Evolutionary conservation across 352 stramenopile genomes (phyloP).

Genomic region (Elongisporangium undulatum): DNA sequence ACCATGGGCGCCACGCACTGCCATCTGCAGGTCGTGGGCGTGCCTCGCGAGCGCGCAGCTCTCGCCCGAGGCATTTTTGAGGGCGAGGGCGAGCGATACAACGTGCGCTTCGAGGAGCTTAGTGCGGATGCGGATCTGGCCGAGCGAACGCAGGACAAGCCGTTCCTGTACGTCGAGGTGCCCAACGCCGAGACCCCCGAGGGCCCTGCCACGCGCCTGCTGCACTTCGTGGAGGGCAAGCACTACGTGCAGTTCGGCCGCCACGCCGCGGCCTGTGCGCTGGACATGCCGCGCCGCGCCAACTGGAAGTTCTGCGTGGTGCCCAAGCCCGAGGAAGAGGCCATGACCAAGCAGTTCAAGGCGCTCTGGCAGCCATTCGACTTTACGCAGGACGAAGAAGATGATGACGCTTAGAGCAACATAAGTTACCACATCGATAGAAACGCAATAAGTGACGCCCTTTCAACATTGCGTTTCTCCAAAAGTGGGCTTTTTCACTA

Average conservation of each 20-base stretch:
- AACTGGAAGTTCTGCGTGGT: slow-evolving; percentile 87
- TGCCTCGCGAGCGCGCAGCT: slow-evolving; percentile 41
- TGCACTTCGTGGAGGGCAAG: slow-evolving; percentile 67
- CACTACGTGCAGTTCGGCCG: slow-evolving; percentile 85
- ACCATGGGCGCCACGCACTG: slow-evolving; percentile 71
- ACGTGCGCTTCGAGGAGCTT: slow-evolving; percentile 61
- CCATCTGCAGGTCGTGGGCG: slow-evolving; percentile 67
- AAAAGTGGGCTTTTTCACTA: neutral
- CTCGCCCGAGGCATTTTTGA: slow-evolving; percentile 43
- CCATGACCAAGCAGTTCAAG: slow-evolving; percentile 64
- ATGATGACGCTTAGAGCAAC: slow-evolving; percentile 16
- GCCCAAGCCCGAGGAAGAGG: slow-evolving; percentile 62
- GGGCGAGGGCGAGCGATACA: slow-evolving; percentile 66
- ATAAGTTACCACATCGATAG: neutral
- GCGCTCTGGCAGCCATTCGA: slow-evolving; percentile 62
- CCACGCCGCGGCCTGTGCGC: slow-evolving; percentile 48
- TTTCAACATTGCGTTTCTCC: neutral
- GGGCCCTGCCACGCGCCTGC: slow-evolving; percentile 26
- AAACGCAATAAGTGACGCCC: neutral
- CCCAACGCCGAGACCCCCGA: slow-evolving; percentile 43
- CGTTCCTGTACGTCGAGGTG: slow-evolving; percentile 68
- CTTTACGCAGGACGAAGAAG: slow-evolving; percentile 53
- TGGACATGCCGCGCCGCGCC: slow-evolving; percentile 56
- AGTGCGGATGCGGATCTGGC: slow-evolving; percentile 29
- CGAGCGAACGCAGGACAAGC: slow-evolving; percentile 29